Evolutionary conservation across 306 rosid genomes (phyloP), one percentile per base, ranked within the genome.

Genomic region (cucumber (Cucumis sativus)): DNA sequence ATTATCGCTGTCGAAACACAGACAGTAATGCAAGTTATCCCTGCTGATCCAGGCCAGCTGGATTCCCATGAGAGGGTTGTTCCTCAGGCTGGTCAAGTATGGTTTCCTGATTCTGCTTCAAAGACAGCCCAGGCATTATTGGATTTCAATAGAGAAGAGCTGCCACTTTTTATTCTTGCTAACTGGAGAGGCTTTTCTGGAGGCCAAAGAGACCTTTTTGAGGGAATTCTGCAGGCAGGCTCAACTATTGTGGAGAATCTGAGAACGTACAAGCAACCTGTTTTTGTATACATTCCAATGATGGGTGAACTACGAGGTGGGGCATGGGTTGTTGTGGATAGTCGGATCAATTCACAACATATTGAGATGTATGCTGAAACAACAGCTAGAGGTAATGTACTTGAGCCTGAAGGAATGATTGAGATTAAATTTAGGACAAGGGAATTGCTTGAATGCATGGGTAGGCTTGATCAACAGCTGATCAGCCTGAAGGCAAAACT

Each of bases 131-230:
- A 95, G 83, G 96, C 98, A 20, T 81, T 95, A 75, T 67, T 89
- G 84, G 99, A 95, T 83, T 95, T 90, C 89, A 92, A 95, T 81
- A 88, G 93, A 85, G 99, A 95, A 82, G 99, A 92, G 81, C 88
- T 95, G 84, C 99, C 99, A 7, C 96, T 95, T 61, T 92, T 92
- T 87, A 95, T 95, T 85, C 87, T 95, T 18, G 99, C 97, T 77
- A 95, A 95, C 83, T 95, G 99, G 99, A 89, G 97, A 80, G 99
- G 99, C 55, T 95, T 95, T 80, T 95, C 97, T 18, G 99, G 99
- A 21, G 97, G 99, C 66, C 99, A 95, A 87, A 92, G 99, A 87
- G 99, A 95, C 79, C 99, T 92, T 86, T 95, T 95, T 39, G 97
- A 95, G 89, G 97, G 99, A 82, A 95, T 95, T 81, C 92, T 95